phyloP scores from a whole-genome alignment of 139 green algal species.

The Picochlorum sp. region DNA sequence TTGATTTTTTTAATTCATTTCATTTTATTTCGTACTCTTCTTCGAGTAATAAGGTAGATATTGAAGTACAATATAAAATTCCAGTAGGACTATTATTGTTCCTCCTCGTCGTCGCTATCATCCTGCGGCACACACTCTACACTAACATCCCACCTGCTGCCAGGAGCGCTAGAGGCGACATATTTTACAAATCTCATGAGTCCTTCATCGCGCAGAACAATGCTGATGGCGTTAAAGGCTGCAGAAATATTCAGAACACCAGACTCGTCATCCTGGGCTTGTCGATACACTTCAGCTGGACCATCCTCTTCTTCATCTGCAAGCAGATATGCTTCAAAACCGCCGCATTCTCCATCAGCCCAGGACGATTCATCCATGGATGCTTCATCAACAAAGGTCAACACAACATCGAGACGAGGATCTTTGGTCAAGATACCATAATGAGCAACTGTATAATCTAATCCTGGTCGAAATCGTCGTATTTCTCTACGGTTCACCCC shows the following conservation, averaged over 20 bases:
- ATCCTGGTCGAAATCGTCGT: conserved; percentile 65
- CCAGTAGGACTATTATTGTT: neutral
- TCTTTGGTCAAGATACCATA: conserved; percentile 58
- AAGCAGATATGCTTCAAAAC: conserved; percentile 78
- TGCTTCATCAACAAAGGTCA: conserved; percentile 66
- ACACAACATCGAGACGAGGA: conserved; percentile 57
- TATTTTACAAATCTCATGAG: conserved; percentile 86
- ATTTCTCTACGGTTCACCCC: conserved; percentile 40
- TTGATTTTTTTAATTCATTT: neutral
- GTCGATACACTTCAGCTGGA: conserved; percentile 57
- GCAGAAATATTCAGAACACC: conserved; percentile 72
- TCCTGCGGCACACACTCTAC: conserved; percentile 19
- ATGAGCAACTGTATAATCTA: conserved; percentile 82
- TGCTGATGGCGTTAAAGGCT: conserved; percentile 65
- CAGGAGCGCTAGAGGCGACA: conserved; percentile 24
- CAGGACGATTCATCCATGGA: conserved; percentile 10
- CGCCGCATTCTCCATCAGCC: conserved; percentile 59
- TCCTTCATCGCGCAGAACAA: conserved; percentile 70
- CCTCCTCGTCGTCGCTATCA: conserved; percentile 12
- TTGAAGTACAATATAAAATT: neutral
- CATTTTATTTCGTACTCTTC: neutral
- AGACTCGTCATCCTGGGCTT: conserved; percentile 44
- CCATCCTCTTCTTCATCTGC: conserved; percentile 52
- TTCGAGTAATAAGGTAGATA: neutral
- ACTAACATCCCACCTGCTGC: conserved; percentile 37